Percentiles rank a stretch among this genome's conserved stretches.
Conservation (phyloP, 2,329 filamentous ascomycete genomes). For the Samsoniella hepiali region DNA sequence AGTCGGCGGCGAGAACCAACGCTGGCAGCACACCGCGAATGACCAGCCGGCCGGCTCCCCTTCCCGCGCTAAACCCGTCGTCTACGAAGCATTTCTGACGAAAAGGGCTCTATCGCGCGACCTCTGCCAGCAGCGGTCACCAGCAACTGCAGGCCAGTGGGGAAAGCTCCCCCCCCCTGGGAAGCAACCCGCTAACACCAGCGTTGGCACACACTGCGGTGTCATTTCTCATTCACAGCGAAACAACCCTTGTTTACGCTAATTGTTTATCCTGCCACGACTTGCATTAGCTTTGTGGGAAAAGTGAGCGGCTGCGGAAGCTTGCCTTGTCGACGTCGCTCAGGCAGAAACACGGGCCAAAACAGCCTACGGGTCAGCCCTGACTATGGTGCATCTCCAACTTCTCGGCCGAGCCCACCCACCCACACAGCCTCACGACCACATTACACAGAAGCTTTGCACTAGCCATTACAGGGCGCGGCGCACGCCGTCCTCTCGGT, state of each 20-base stretch:
- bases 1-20: conserved; percentile 10
- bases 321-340: neutral
- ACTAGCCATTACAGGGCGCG: neutral
- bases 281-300: neutral
- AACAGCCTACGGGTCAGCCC: conserved; percentile 15
- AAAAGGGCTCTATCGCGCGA: neutral
- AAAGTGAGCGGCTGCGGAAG: neutral
- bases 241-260: neutral
- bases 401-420: conserved; percentile 16
- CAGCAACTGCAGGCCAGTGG: conserved; percentile 1
- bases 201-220: neutral
- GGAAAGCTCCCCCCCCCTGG: neutral
- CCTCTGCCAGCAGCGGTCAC: neutral
- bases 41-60: neutral
- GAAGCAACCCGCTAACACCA: neutral
- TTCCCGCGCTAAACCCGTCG: neutral
- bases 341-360: neutral
- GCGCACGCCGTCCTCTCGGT: neutral
- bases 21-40: neutral
- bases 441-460: neutral
- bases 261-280: neutral
- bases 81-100: neutral
- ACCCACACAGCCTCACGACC: conserved; percentile 12
- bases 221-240: neutral
- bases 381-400: neutral